Base-by-base conservation (phyloP, 164 flowering plant genomes). In the Warburgia ugandensis region DNA sequence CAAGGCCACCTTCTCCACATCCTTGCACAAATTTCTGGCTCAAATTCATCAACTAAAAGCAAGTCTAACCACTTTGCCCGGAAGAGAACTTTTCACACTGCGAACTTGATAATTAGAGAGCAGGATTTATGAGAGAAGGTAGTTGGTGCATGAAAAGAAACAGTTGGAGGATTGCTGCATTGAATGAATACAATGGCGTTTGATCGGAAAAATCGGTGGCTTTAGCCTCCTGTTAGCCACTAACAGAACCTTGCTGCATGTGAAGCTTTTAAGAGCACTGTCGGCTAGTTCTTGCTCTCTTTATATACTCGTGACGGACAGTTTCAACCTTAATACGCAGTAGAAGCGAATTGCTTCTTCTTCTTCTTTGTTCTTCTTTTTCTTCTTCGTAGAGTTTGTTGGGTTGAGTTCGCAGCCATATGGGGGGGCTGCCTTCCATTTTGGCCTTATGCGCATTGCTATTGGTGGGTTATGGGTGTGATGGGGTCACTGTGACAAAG, bases 391-490 rank as follows among this genome's bases (percentile, higher is more conserved):
- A 28, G 20, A 16, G 3, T 26, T 6, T 28, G 27, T 4, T 1
- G 27, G 47, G 22, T 4, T 22, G 13, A 52, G 62, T 56, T 70
- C n/a, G n/a, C n/a, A n/a, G n/a, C n/a, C n/a, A n/a, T n/a, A n/a
- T n/a, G n/a, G n/a, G n/a, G n/a, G n/a, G n/a, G n/a, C n/a, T n/a
- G n/a, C n/a, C n/a, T n/a, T n/a, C 36, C 67, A 62, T 26, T 17
- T 74, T 60, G 72, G 72, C 57, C 36, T 54, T 75, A 45, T 69
- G 61, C 49, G 22, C 48, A 19, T 56, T 77, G 6, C 54, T 82
- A 1, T 54, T 72, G n/a, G 54, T 42, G 11, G 71, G 67, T 20
- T 57, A 63, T 51, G 69, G 77, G 59, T 29, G 57, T 65, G 73
- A 59, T 5, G 70, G 66, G 53, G 56, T 62, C 12, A 22, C 46